A percentile compares a stretch with the other conserved stretches of the same genome.
phyloP scores from a whole-genome alignment of 257 asterid genomes.

The Leptodermis oblonga region DNA sequence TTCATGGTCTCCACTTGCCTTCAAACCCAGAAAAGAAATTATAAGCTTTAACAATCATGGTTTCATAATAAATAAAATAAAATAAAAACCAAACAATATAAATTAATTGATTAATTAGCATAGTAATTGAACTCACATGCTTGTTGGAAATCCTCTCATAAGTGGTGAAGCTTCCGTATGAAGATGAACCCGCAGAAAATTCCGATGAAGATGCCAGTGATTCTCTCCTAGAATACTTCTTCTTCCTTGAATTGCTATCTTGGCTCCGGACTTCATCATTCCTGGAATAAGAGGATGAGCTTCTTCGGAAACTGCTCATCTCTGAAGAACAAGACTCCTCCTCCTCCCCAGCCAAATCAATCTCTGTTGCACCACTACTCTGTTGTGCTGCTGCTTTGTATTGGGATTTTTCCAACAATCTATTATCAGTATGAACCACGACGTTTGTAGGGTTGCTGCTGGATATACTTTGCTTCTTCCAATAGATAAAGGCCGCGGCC shows the following conservation, averaged over 20 bases:
- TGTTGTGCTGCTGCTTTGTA: conserved; percentile 29
- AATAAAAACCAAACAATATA: background rate
- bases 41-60: too few species aligned
- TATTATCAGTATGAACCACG: conserved; percentile 12
- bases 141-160: conserved; percentile 65
- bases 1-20: conserved; percentile 72
- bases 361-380: conserved; percentile 35
- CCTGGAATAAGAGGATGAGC: conserved; percentile 30
- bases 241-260: conserved; percentile 32
- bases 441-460: background rate
- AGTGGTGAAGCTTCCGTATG: conserved; percentile 96
- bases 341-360: conserved; percentile 18
- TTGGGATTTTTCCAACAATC: conserved; percentile 13
- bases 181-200: conserved; percentile 47
- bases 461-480: conserved; percentile 23
- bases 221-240: conserved; percentile 44
- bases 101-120: background rate
- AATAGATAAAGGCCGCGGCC: conserved; percentile 22
- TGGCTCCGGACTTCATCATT: conserved; percentile 49
- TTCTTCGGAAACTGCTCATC: conserved; percentile 65
- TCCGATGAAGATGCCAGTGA: conserved; percentile 60
- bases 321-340: conserved; percentile 55
- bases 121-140: conserved; percentile 43
- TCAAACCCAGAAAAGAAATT: conserved; percentile 15
- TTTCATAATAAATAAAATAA: too few species aligned